A percentile compares a stretch with the other conserved stretches of the same genome.
phyloP scores from a whole-genome alignment of 257 asterid genomes.

The Nicotiana noctiflora region DNA sequence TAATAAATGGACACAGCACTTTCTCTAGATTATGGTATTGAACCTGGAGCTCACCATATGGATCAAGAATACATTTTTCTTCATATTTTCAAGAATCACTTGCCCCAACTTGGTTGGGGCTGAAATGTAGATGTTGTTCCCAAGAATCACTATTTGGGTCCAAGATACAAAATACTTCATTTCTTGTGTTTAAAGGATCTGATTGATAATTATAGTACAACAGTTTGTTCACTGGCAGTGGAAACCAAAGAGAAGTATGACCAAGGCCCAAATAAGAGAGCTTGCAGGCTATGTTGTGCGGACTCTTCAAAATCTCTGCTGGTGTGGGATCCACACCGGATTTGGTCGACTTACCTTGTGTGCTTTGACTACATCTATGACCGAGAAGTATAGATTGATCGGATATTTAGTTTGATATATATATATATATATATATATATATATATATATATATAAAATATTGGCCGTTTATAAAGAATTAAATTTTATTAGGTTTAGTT shows the following conservation, averaged over 20 bases:
- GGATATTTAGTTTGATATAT: no score
- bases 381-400: no score
- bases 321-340: no score
- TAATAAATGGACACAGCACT: constrained; percentile 4
- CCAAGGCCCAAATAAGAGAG: neutral
- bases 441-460: no score
- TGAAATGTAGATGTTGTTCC: no score
- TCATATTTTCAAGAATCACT: neutral
- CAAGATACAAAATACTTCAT: neutral
- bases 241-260: neutral
- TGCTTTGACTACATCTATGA: no score
- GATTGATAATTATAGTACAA: neutral
- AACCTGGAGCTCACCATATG: neutral
- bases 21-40: neutral
- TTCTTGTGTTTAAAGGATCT: neutral
- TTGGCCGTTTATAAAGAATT: no score
- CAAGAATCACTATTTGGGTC: neutral
- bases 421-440: no score
- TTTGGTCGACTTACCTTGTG: no score
- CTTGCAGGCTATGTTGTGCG: neutral
- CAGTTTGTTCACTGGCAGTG: neutral
- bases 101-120: no score
- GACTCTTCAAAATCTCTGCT: no score
- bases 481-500: no score
- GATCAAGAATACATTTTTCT: neutral